Evolutionary conservation across 768 basidiomycete genomes (phyloP), one percentile per base, ranked within the genome.

Genomic region (Tricholoma sp.): DNA sequence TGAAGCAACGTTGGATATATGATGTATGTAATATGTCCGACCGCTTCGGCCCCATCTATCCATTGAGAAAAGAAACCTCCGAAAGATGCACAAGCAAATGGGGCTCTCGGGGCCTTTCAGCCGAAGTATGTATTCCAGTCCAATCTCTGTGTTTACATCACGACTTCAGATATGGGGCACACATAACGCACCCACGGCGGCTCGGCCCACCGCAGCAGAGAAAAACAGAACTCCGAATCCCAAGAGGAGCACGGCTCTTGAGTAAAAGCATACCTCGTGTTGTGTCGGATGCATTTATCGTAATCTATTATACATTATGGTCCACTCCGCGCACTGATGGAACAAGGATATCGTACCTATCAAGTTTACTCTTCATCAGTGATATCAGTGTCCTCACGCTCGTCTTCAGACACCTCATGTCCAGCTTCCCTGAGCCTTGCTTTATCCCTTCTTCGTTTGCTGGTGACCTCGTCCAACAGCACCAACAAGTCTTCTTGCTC

Each of bases 401-500:
- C 97, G 56, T 94, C 95, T 63, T 98, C 96, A 0, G 91, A 94
- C 1, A 98, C 95, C 33, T 94, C 94, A 68, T 92, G 56, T 0
- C 90, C 90, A 9, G 81, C 82, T 55, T 80, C 82, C 65, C 79
- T 76, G 76, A 99, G 81, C 61, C 80, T 76, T 48, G 70, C 79
- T 75, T 98, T 98, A 66, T 98, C 97, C 61, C 76, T 77, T 73
- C 81, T 82, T 52, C 95, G 79, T 73, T 99, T 99, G 60, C 75
- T 81, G 45, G 84, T 90, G 59, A 97, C 76, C 72, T 98, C 97
- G 65, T 98, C 97, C 3, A 99, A 75, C 32, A 98, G 72, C 10
- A 99, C 95, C 18, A 99, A 76, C 49, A 98, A 69, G 70, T 99
- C 96, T 67, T 98, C 96, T 63, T 98, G 95, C 69, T 99, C 96